A percentile compares a stretch with the other conserved stretches of the same genome.
Evolutionary conservation across 345 rosid genomes (phyloP).

Genomic region (Brassica juncea): DNA sequence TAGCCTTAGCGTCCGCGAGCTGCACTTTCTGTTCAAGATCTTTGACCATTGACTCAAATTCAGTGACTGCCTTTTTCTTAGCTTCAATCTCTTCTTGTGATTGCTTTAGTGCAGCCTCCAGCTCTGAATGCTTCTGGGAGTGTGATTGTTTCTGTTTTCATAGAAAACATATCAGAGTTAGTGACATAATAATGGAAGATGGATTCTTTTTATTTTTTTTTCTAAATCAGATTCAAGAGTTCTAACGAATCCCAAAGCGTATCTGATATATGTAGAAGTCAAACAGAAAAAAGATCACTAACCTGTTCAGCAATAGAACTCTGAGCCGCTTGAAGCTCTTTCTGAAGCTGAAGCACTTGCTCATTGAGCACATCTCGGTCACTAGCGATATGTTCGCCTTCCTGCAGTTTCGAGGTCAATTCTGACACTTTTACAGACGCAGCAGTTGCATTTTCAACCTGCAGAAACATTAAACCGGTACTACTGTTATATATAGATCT

Average conservation of each 20-base stretch:
- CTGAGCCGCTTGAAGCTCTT: constrained; percentile 54
- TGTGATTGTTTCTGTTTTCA: constrained; percentile 54
- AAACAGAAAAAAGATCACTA: constrained; percentile 21
- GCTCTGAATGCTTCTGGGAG: constrained; percentile 55
- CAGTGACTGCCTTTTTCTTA: constrained; percentile 53
- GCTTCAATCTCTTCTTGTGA: constrained; percentile 69
- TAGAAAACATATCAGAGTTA: constrained; percentile 18
- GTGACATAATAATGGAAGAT: constrained; percentile 9
- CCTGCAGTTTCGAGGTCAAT: constrained; percentile 54
- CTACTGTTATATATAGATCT: background rate
- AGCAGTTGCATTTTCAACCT: constrained; percentile 49
- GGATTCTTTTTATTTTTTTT: background rate
- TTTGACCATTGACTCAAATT: constrained; percentile 56
- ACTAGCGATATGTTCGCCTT: constrained; percentile 40
- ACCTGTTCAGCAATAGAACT: constrained; percentile 59
- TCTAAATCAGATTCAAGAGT: background rate
- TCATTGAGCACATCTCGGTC: constrained; percentile 50
- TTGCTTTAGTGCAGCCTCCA: constrained; percentile 57
- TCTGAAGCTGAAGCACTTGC: constrained; percentile 55
- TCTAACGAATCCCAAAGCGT: background rate
- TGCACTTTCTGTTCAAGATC: constrained; percentile 77
- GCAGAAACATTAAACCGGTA: constrained; percentile 15
- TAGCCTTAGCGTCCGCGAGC: constrained; percentile 55
- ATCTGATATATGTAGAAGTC: constrained; percentile 11
- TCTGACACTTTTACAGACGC: constrained; percentile 43